Conservation (phyloP, 2,329 filamentous ascomycete species). For the Neofusicoccum kwambonambiense region DNA sequence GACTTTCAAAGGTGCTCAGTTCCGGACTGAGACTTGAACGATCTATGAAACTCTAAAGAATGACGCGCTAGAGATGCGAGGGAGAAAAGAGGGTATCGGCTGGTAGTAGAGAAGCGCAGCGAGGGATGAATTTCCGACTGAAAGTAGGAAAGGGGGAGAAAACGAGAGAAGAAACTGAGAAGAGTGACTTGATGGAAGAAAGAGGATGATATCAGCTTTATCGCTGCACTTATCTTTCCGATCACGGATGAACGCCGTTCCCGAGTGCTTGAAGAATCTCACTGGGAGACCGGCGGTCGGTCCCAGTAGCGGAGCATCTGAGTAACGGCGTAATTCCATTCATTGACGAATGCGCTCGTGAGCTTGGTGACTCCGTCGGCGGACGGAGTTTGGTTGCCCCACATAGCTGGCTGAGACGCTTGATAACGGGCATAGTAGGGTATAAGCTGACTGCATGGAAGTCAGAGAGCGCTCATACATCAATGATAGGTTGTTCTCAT, state of each 20-base stretch:
- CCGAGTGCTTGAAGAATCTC: background rate
- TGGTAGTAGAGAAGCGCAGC: background rate
- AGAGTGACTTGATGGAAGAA: background rate
- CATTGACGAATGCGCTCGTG: constrained; percentile 60
- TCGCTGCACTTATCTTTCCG: background rate
- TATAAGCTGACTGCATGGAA: constrained; percentile 54
- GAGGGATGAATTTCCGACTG: no score
- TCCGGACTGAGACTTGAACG: background rate
- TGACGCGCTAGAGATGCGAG: background rate
- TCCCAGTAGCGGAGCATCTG: constrained; percentile 71
- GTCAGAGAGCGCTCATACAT: constrained; percentile 18
- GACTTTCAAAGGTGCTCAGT: background rate
- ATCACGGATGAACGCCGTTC: background rate
- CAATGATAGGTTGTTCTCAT: constrained; percentile 32
- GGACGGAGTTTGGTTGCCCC: constrained; percentile 60
- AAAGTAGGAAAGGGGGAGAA: no score
- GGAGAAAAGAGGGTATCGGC: background rate
- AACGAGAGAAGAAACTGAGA: background rate
- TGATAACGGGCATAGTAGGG: constrained; percentile 60
- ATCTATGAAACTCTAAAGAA: background rate
- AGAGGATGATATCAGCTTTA: background rate
- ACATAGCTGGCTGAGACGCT: constrained; percentile 66
- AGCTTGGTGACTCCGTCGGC: constrained; percentile 59
- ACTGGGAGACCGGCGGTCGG: constrained; percentile 46
- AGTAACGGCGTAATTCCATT: constrained; percentile 65